phyloP scores from a whole-genome alignment of 2,329 filamentous ascomycete genomes.

The Herpotrichia juniperi region DNA sequence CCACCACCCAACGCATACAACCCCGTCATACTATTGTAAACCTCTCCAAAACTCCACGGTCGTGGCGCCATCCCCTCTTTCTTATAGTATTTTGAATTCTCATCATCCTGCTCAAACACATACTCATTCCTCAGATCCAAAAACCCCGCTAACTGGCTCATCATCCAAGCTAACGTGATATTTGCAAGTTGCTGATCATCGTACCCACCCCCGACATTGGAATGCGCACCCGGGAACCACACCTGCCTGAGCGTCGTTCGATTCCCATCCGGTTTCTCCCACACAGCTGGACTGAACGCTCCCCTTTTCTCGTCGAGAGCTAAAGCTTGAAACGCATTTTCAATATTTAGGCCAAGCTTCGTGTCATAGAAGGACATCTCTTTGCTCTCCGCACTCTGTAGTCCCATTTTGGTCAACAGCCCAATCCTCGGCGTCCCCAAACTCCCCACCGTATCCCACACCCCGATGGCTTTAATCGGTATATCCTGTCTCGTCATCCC shows the following conservation, averaged over 20 bases:
- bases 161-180: slow-evolving; percentile 64
- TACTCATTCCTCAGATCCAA: slow-evolving; percentile 56
- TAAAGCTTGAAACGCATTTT: slow-evolving; percentile 62
- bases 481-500: slow-evolving; percentile 42
- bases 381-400: slow-evolving; percentile 42
- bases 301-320: slow-evolving; percentile 60
- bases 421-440: slow-evolving; percentile 56
- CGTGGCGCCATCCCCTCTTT: slow-evolving; percentile 47
- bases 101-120: slow-evolving; percentile 54
- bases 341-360: slow-evolving; percentile 48
- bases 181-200: slow-evolving; percentile 54
- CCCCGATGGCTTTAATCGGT: slow-evolving; percentile 52
- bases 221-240: slow-evolving; percentile 63
- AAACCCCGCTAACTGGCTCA: slow-evolving; percentile 56
- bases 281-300: slow-evolving; percentile 60
- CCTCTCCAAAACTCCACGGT: slow-evolving; percentile 56
- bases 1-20: slow-evolving; percentile 55
- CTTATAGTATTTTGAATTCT: slow-evolving; percentile 53
- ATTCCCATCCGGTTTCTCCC: slow-evolving; percentile 55
- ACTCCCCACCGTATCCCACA: slow-evolving; percentile 57
- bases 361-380: slow-evolving; percentile 58
- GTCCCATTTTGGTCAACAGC: slow-evolving; percentile 40
- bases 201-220: slow-evolving; percentile 58
- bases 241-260: slow-evolving; percentile 57
- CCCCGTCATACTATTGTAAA: slow-evolving; percentile 53